Percentiles rank a stretch among this genome's conserved stretches.
phyloP scores from a whole-genome alignment of 1,284 basidiomycete species.

The Ustilago nuda region DNA sequence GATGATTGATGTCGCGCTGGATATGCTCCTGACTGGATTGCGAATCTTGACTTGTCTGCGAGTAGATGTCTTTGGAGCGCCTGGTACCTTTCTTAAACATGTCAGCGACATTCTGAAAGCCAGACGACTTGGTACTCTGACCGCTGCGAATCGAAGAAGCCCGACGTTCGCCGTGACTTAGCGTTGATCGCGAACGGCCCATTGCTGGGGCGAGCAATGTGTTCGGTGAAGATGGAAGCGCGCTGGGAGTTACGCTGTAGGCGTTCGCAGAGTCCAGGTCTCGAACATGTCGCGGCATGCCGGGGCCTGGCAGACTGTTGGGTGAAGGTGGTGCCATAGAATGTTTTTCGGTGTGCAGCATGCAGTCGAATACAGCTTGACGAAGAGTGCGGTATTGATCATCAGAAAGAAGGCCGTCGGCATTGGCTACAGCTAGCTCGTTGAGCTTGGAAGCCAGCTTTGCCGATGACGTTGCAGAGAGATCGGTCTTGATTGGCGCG shows the following conservation, averaged over 20 bases:
- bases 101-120: slow-evolving; percentile 22
- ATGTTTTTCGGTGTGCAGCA: slow-evolving; percentile 37
- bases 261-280: background rate
- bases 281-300: background rate
- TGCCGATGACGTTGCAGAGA: slow-evolving; percentile 35
- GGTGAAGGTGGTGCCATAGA: slow-evolving; percentile 36
- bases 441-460: slow-evolving; percentile 53
- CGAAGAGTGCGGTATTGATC: slow-evolving; percentile 59
- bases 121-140: slow-evolving; percentile 23
- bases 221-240: background rate
- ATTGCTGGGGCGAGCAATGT: slow-evolving; percentile 3
- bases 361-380: slow-evolving; percentile 52
- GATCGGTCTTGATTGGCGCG: slow-evolving; percentile 6
- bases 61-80: slow-evolving; percentile 2
- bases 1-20: background rate
- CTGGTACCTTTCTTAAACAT: slow-evolving; percentile 9
- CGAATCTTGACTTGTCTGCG: slow-evolving; percentile 30
- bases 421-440: slow-evolving; percentile 62
- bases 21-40: slow-evolving; percentile 3
- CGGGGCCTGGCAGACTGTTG: slow-evolving; percentile 10
- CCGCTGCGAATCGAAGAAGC: slow-evolving; percentile 28
- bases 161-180: slow-evolving; percentile 10
- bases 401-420: slow-evolving; percentile 57
- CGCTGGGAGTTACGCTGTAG: background rate
- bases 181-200: slow-evolving; percentile 18